These are phyloP conservation scores for Theileria equi DNA, from an alignment of 169 alveolate species.

Conservation along the genomic window DNA sequence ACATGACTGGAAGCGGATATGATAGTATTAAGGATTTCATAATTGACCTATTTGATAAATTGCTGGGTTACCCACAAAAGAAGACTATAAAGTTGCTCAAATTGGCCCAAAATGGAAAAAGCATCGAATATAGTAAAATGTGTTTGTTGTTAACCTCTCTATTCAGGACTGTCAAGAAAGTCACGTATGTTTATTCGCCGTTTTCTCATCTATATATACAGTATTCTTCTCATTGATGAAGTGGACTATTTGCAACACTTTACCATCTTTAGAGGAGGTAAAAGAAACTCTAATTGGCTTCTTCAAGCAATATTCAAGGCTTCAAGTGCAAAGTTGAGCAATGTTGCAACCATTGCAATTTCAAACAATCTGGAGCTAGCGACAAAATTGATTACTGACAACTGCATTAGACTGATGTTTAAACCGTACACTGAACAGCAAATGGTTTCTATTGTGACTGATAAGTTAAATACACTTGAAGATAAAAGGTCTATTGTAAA, in stretches of 20 bases:
- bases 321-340: constrained; percentile 27
- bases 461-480: constrained; percentile 25
- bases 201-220: constrained; percentile 1
- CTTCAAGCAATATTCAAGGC: constrained; percentile 53
- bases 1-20: constrained; percentile 36
- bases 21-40: neutral
- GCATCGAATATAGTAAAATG: constrained; percentile 5
- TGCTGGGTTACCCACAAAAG: neutral
- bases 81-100: constrained; percentile 2
- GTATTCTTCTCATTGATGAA: constrained; percentile 50
- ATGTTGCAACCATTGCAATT: constrained; percentile 39
- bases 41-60: constrained; percentile 8
- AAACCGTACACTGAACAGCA: constrained; percentile 62
- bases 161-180: neutral
- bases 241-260: constrained; percentile 52
- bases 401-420: constrained; percentile 37
- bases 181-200: neutral
- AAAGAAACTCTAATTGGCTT: constrained; percentile 47
- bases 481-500: constrained; percentile 28
- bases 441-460: constrained; percentile 47
- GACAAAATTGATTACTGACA: constrained; percentile 28
- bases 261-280: neutral
- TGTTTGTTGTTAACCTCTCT: neutral
- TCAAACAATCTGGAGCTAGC: constrained; percentile 60
- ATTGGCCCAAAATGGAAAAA: constrained; percentile 1